Conservation (phyloP, 1,284 basidiomycete genomes). For the Hypsizygus ulmarius region DNA sequence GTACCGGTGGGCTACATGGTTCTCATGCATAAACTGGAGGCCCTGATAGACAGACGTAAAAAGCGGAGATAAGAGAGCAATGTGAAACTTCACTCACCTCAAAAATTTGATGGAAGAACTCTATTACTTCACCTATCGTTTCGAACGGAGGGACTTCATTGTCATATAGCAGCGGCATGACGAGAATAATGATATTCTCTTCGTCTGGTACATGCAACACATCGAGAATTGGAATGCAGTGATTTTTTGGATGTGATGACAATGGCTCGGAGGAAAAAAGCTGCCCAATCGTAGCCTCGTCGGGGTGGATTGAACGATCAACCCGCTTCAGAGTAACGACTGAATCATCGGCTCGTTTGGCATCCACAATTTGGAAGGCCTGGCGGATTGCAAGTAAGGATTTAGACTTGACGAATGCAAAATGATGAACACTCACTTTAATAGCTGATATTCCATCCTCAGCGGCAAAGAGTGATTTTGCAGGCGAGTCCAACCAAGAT, state of each 20-base stretch:
- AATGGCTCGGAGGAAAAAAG: constrained; percentile 19
- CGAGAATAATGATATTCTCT: constrained; percentile 21
- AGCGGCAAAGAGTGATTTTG: constrained; percentile 1
- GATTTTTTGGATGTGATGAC: constrained; percentile 26
- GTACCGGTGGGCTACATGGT: too few species aligned
- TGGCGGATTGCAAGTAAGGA: not conserved
- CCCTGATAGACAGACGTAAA: too few species aligned
- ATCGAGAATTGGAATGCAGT: constrained; percentile 36
- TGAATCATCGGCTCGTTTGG: constrained; percentile 27
- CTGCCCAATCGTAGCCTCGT: constrained; percentile 25
- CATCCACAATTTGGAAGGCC: constrained; percentile 25
- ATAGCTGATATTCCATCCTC: too few species aligned
- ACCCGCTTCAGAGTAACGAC: constrained; percentile 29
- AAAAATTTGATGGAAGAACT: too few species aligned
- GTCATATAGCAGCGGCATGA: constrained; percentile 19
- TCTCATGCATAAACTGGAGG: too few species aligned
- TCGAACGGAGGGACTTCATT: too few species aligned
- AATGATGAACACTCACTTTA: too few species aligned
- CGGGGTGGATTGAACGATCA: constrained; percentile 11
- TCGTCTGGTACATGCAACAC: constrained; percentile 25
- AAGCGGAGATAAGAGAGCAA: too few species aligned
- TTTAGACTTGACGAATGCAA: not conserved
- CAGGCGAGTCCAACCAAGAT: too few species aligned
- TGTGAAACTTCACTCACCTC: too few species aligned
- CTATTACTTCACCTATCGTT: too few species aligned